Conservation (phyloP, 1,284 basidiomycete species). For the Neolentinus lepideus region DNA sequence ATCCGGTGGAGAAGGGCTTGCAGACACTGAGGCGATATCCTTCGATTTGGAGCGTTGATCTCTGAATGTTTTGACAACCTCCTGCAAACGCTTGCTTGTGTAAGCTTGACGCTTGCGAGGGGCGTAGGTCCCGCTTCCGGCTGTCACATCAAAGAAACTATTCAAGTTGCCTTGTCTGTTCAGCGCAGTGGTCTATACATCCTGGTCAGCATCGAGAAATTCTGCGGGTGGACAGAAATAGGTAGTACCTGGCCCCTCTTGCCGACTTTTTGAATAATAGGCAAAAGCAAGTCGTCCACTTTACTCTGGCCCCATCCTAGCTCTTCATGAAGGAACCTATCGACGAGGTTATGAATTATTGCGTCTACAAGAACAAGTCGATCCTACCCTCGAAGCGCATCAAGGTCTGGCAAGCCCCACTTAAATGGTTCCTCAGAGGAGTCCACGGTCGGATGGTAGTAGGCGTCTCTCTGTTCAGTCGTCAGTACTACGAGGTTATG, state of each 20-base stretch:
- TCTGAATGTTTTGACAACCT: conserved; percentile 83
- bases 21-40: not conserved
- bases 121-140: conserved; percentile 61
- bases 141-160: conserved; percentile 52
- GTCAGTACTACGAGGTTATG: not conserved
- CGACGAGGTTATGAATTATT: not conserved
- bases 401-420: conserved; percentile 95
- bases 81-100: conserved; percentile 81
- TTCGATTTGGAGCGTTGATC: conserved; percentile 30
- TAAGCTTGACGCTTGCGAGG: conserved; percentile 78
- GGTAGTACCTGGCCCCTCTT: conserved; percentile 61
- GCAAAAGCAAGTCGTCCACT: conserved; percentile 88
- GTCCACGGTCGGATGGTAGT: conserved; percentile 88
- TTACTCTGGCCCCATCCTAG: conserved; percentile 84
- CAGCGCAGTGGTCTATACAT: conserved; percentile 44
- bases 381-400: conserved; percentile 75
- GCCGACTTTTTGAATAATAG: conserved; percentile 89
- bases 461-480: conserved; percentile 75
- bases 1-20: conserved; percentile 6
- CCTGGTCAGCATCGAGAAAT: conserved; percentile 2
- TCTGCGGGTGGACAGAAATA: not conserved
- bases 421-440: conserved; percentile 91
- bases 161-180: conserved; percentile 74
- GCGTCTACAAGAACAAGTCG: not conserved
- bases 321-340: conserved; percentile 79